phyloP scores from a whole-genome alignment of 805 yeast species.

The Candida yuanshanica region DNA sequence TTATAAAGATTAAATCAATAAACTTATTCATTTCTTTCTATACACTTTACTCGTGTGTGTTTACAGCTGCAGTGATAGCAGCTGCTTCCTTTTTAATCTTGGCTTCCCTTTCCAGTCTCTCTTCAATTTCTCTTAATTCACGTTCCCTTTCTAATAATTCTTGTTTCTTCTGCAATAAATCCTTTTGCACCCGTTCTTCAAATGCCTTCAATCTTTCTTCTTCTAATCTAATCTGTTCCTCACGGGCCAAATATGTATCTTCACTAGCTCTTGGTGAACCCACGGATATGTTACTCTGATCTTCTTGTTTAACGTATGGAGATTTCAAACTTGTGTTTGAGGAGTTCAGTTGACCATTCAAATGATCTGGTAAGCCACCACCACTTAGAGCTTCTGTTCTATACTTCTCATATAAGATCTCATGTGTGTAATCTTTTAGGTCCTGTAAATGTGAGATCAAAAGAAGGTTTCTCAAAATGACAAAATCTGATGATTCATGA shows the following conservation, averaged over 20 bases:
- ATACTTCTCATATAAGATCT: conserved; percentile 79
- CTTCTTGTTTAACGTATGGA: conserved; percentile 23
- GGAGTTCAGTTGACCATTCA: conserved; percentile 22
- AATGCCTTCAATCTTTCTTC: conserved; percentile 83
- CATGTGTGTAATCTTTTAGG: conserved; percentile 84
- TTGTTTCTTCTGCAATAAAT: conserved; percentile 70
- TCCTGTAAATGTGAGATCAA: conserved; percentile 83
- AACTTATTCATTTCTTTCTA: neutral
- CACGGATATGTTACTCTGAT: conserved; percentile 10
- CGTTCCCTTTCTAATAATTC: conserved; percentile 81
- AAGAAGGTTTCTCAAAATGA: conserved; percentile 70
- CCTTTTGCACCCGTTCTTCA: conserved; percentile 87
- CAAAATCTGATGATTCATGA: conserved; percentile 74
- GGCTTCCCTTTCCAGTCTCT: conserved; percentile 57
- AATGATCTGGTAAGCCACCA: conserved; percentile 34
- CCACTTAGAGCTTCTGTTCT: conserved; percentile 82
- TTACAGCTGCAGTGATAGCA: neutral
- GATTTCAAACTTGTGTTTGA: conserved; percentile 8
- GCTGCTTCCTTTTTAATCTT: conserved; percentile 23
- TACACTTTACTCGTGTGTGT: neutral
- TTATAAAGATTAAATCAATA: neutral
- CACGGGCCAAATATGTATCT: conserved; percentile 57
- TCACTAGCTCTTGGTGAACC: conserved; percentile 15
- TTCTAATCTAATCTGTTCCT: conserved; percentile 83
- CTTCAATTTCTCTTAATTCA: conserved; percentile 78